These are phyloP conservation scores for Fistulifera pelliculosa DNA, from an alignment of 108 stramenopile genomes.

Conservation along the genomic window DNA sequence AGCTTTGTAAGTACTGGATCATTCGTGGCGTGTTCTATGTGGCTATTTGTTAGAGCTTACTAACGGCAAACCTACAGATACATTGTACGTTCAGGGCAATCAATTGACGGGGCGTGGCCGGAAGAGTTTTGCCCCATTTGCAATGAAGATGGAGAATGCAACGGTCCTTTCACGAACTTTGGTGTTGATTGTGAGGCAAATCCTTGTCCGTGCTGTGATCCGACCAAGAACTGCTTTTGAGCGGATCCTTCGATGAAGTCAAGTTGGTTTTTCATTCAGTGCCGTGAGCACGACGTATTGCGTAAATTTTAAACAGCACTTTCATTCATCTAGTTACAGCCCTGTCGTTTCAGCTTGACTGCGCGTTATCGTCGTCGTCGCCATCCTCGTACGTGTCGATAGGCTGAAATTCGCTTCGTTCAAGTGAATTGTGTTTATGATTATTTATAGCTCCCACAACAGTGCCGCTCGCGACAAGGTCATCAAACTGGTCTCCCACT, in stretches of 20 bases:
- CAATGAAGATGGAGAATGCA: not conserved
- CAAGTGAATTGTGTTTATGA: not conserved
- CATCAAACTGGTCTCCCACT: conserved; percentile 66
- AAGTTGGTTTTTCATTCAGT: not conserved
- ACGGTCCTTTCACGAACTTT: conserved; percentile 14
- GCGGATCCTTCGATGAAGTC: not conserved
- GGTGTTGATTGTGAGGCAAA: conserved; percentile 25
- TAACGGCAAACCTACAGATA: conserved; percentile 9
- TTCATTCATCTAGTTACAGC: too few species aligned
- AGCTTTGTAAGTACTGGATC: conserved; percentile 24
- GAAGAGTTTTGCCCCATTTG: conserved; percentile 21
- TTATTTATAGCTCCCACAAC: conserved; percentile 36
- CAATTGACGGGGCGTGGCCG: conserved; percentile 31
- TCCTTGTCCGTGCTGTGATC: conserved; percentile 20
- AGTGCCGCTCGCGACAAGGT: conserved; percentile 36
- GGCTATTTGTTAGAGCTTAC: not conserved
- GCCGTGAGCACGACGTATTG: conserved; percentile 4
- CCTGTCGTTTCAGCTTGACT: conserved; percentile 19
- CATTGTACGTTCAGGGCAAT: conserved; percentile 28
- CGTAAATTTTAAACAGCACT: too few species aligned
- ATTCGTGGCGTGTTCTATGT: not conserved
- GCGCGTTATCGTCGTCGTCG: not conserved
- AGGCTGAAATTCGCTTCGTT: not conserved
- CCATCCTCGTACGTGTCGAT: conserved; percentile 1
- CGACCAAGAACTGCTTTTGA: conserved; percentile 10